These are phyloP conservation scores for Bimuria novae-zelandiae DNA, from an alignment of 2,329 filamentous ascomycete genomes.

Conservation along the genomic window DNA sequence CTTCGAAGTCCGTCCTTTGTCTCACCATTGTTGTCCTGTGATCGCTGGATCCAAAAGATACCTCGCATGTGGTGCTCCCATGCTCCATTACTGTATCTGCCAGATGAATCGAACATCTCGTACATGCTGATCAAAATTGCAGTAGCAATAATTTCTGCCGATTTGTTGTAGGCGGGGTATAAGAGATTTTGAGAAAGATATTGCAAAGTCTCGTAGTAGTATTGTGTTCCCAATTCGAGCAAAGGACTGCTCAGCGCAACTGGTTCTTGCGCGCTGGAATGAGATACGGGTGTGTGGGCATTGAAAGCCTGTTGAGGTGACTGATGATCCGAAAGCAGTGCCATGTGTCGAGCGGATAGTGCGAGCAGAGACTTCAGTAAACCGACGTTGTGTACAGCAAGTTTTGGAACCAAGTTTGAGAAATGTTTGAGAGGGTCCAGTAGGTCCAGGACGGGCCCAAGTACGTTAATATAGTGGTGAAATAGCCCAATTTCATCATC, in stretches of 20 bases:
- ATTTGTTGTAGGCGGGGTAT: conserved; percentile 62
- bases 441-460: conserved; percentile 50
- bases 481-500: conserved; percentile 48
- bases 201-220: conserved; percentile 66
- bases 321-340: conserved; percentile 42
- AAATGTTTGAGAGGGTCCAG: conserved; percentile 50
- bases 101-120: conserved; percentile 67
- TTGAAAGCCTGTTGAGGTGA: conserved; percentile 30
- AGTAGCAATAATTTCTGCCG: conserved; percentile 63
- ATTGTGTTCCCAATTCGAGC: conserved; percentile 52
- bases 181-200: conserved; percentile 65
- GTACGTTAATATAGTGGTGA: conserved; percentile 45
- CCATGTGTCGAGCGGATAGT: conserved; percentile 58
- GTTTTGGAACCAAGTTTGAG: conserved; percentile 36
- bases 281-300: conserved; percentile 26
- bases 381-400: conserved; percentile 58
- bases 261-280: conserved; percentile 9
- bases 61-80: conserved; percentile 69
- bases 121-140: conserved; percentile 66
- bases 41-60: conserved; percentile 69
- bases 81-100: conserved; percentile 47
- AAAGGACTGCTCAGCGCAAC: conserved; percentile 32
- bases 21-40: conserved; percentile 64
- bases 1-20: conserved; percentile 58
- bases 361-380: conserved; percentile 63